These are phyloP conservation scores for Gynandropsis gynandra DNA, from an alignment of 345 rosid genomes.

Conservation along the genomic window DNA sequence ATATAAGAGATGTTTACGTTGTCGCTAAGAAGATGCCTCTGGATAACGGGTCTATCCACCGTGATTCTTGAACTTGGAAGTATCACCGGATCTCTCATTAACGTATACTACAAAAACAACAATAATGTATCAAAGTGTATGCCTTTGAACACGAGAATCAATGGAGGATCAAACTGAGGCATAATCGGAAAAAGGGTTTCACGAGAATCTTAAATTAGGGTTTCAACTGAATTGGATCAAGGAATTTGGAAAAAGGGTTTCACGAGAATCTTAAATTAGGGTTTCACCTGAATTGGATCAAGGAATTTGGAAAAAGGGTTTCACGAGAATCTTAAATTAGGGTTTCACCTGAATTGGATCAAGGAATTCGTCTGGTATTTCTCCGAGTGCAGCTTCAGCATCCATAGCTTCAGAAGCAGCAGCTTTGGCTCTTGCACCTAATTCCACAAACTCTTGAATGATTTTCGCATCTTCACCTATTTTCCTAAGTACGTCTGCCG, in stretches of 20 bases:
- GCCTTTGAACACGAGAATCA: no score
- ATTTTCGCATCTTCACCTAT: conserved; percentile 76
- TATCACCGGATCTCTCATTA: conserved; percentile 98
- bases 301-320: no score
- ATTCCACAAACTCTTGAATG: conserved; percentile 63
- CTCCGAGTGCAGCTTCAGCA: conserved; percentile 90
- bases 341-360: conserved; percentile 83
- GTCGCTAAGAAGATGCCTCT: conserved; percentile 98
- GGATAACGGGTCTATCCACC: conserved; percentile 83
- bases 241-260: no score
- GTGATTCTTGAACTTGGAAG: conserved; percentile 88
- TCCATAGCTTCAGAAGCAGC: conserved; percentile 98
- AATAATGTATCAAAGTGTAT: not conserved
- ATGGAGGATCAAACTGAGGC: no score
- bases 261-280: no score
- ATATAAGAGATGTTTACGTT: conserved; percentile 32
- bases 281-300: conserved; percentile 23
- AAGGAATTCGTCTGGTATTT: conserved; percentile 96
- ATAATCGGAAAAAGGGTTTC: no score
- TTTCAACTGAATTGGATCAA: not conserved
- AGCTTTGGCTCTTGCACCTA: conserved; percentile 73
- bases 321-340: no score
- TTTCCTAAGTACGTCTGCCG: conserved; percentile 69
- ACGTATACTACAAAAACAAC: conserved; percentile 48
- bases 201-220: no score